Percentiles rank a stretch among this genome's conserved stretches.
Evolutionary conservation across 306 rosid species (phyloP).

Genomic region (Fagus crenata): DNA sequence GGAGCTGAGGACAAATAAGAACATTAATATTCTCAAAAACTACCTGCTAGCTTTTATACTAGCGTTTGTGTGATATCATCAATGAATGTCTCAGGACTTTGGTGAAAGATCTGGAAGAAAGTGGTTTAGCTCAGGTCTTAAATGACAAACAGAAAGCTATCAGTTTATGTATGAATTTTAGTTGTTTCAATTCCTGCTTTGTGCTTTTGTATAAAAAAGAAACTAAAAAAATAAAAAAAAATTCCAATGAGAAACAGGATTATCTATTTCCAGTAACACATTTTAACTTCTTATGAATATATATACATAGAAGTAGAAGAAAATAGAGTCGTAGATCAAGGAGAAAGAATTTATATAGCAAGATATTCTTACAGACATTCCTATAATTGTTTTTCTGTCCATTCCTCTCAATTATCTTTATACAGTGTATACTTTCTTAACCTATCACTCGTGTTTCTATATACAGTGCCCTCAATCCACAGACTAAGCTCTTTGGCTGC

Average conservation of each 20-base stretch:
- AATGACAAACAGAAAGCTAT: slow-evolving; percentile 26
- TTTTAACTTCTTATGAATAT: too few species aligned
- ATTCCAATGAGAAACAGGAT: not conserved
- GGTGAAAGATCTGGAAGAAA: slow-evolving; percentile 44
- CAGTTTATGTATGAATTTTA: slow-evolving; percentile 9
- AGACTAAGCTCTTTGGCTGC: slow-evolving; percentile 48
- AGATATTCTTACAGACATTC: slow-evolving; percentile 30
- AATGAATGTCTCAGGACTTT: slow-evolving; percentile 89
- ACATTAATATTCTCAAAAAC: not conserved
- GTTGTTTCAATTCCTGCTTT: slow-evolving; percentile 1
- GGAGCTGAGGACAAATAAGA: not conserved
- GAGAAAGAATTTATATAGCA: slow-evolving; percentile 13
- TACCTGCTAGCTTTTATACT: not conserved
- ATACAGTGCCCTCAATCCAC: slow-evolving; percentile 66
- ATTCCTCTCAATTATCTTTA: slow-evolving; percentile 57
- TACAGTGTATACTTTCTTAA: slow-evolving; percentile 50
- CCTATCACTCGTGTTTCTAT: slow-evolving; percentile 71
- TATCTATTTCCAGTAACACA: not conserved
- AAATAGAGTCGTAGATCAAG: slow-evolving; percentile 4
- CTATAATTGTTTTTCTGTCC: slow-evolving; percentile 33
- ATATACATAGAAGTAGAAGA: not conserved
- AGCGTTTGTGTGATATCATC: slow-evolving; percentile 36
- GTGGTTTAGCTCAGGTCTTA: slow-evolving; percentile 21
- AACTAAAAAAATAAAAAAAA: not conserved
- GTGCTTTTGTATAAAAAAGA: not conserved